phyloP scores from a whole-genome alignment of 2,329 filamentous ascomycete species.

The Fusarium falciforme region DNA sequence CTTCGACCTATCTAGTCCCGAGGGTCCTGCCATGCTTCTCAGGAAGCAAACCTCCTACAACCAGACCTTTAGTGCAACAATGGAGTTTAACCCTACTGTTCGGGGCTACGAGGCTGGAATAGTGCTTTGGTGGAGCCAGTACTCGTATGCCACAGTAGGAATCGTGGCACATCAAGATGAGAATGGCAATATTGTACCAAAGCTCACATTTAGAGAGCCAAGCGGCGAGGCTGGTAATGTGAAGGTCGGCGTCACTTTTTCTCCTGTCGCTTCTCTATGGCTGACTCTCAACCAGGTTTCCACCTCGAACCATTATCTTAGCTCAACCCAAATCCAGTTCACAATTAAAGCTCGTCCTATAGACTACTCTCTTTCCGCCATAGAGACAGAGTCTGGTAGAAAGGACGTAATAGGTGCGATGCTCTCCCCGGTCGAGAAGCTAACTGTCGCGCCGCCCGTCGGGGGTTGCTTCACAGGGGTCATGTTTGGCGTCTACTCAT shows the following conservation, averaged over 20 bases:
- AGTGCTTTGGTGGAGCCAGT: slow-evolving; percentile 65
- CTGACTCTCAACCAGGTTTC: slow-evolving; percentile 1
- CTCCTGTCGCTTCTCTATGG: rapidly evolving
- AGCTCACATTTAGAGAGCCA: slow-evolving; percentile 10
- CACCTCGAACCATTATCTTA: neutral
- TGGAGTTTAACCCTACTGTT: slow-evolving; percentile 59
- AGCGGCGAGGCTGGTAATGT: slow-evolving; percentile 3
- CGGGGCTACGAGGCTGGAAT: slow-evolving; percentile 62
- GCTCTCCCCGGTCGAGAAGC: neutral
- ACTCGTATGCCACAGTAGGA: slow-evolving; percentile 49
- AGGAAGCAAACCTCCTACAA: slow-evolving; percentile 62
- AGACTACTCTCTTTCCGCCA: slow-evolving; percentile 10
- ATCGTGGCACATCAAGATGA: slow-evolving; percentile 18
- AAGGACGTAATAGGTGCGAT: neutral
- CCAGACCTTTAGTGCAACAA: slow-evolving; percentile 55
- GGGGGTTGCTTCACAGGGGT: slow-evolving; percentile 37
- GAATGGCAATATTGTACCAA: neutral
- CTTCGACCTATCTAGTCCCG: slow-evolving; percentile 62
- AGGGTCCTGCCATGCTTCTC: slow-evolving; percentile 63
- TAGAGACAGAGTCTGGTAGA: neutral
- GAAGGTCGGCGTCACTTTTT: neutral
- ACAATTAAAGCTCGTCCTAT: slow-evolving; percentile 1
- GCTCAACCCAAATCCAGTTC: neutral
- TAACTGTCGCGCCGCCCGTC: slow-evolving; percentile 30
- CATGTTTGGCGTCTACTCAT: slow-evolving; percentile 41